Conservation (phyloP, 1,284 basidiomycete species). For the Chalciporus sp. region DNA sequence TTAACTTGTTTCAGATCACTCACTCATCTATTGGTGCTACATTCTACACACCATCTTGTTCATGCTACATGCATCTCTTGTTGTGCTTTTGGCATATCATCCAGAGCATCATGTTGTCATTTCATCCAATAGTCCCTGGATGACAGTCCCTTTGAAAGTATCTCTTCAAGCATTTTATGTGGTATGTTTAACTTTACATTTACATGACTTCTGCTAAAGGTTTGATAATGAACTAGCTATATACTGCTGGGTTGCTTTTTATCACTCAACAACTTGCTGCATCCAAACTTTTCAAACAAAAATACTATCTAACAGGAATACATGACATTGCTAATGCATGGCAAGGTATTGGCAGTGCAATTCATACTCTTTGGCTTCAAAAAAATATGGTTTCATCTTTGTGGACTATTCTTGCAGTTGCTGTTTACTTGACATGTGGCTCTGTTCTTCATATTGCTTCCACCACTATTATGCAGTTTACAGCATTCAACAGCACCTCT, state of each 20-base stretch:
- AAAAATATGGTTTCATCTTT: background rate
- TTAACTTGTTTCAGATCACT: too few relatives aligned
- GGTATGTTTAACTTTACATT: background rate
- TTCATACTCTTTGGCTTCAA: conserved; percentile 4
- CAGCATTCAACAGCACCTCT: conserved; percentile 3
- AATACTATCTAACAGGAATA: conserved; percentile 8
- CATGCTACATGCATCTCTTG: conserved; percentile 1
- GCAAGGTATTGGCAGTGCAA: conserved; percentile 7
- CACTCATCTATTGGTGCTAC: background rate
- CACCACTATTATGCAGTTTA: conserved; percentile 17
- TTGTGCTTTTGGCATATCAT: background rate
- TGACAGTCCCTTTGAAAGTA: background rate
- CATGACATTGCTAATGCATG: conserved; percentile 14
- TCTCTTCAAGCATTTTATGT: conserved; percentile 9
- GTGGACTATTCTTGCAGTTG: conserved; percentile 8
- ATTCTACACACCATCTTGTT: conserved; percentile 3
- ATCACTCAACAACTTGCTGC: conserved; percentile 9
- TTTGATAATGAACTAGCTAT: conserved; percentile 7
- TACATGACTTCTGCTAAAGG: background rate
- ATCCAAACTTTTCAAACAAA: background rate
- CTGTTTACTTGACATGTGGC: conserved; percentile 4
- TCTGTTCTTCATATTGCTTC: conserved; percentile 11
- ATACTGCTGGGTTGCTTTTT: conserved; percentile 13
- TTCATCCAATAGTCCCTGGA: background rate
- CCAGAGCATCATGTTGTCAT: conserved; percentile 8